Conservation (phyloP, 345 rosid genomes). For the Aegle marmelos region DNA sequence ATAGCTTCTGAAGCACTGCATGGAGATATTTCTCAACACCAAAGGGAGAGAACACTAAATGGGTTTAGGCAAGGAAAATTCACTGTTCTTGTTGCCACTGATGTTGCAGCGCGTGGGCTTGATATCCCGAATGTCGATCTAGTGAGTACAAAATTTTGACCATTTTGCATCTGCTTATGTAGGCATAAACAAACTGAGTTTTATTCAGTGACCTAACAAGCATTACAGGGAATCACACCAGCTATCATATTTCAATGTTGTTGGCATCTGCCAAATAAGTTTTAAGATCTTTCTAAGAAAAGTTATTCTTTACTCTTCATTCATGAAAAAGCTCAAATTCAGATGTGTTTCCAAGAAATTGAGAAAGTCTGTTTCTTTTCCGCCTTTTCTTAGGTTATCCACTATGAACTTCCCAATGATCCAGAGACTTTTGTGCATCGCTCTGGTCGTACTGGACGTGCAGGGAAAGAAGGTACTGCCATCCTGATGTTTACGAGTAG, state of each 20-base stretch:
- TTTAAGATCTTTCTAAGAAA: conserved; percentile 12
- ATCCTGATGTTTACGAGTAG: conserved; percentile 75
- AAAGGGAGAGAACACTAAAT: conserved; percentile 96
- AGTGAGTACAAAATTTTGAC: conserved; percentile 38
- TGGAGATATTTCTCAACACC: conserved; percentile 98
- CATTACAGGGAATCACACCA: neutral
- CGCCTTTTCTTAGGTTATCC: conserved; percentile 61
- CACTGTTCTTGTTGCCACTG: conserved; percentile 97
- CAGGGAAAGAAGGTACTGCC: conserved; percentile 95
- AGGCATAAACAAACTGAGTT: neutral
- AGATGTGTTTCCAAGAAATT: neutral
- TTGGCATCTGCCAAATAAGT: neutral
- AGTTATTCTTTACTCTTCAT: neutral
- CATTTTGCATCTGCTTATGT: neutral
- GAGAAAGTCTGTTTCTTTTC: conserved; percentile 11
- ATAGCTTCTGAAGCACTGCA: conserved; percentile 96
- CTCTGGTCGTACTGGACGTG: conserved; percentile 99
- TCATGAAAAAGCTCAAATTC: neutral
- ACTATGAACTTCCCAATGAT: conserved; percentile 97
- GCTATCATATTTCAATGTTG: neutral
- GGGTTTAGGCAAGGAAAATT: conserved; percentile 95
- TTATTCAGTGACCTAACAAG: neutral
- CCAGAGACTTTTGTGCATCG: conserved; percentile 98
- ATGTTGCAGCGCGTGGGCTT: conserved; percentile 97
- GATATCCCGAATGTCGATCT: conserved; percentile 97